Evolutionary conservation across 164 flowering plant genomes (phyloP).

Genomic region (Kalanchoe fedtschenkoi): DNA sequence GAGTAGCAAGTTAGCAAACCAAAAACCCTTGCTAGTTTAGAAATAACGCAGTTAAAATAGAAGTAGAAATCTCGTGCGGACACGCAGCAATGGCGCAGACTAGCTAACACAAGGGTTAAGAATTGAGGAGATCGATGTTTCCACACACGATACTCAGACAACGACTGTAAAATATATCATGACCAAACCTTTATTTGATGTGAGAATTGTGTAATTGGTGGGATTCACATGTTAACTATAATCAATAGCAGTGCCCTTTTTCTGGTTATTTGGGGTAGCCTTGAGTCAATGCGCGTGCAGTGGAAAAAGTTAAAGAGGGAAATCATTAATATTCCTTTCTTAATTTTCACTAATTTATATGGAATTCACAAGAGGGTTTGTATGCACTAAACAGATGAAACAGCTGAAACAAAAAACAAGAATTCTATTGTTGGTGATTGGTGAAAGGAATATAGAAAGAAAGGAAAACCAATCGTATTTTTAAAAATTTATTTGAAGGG

Average conservation of each 20-base stretch:
- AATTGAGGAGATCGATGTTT: not conserved
- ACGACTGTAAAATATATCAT: not conserved
- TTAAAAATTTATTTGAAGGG: too few relatives aligned
- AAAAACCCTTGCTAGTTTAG: not conserved
- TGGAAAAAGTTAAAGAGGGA: not conserved
- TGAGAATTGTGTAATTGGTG: not conserved
- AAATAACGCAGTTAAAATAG: not conserved
- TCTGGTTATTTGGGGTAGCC: not conserved
- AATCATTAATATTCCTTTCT: not conserved
- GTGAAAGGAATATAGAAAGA: too few relatives aligned
- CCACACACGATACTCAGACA: not conserved
- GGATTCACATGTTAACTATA: conserved; percentile 5
- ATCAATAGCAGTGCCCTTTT: not conserved
- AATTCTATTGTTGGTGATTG: too few relatives aligned
- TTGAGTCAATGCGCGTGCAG: conserved; percentile 7
- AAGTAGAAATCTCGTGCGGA: not conserved
- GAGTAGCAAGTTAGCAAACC: not conserved
- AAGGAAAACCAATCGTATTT: too few relatives aligned
- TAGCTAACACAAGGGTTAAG: not conserved
- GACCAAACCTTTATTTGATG: not conserved
- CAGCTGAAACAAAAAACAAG: too few relatives aligned
- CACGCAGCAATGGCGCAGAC: too few relatives aligned
- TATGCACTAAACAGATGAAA: too few relatives aligned
- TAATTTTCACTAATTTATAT: too few relatives aligned
- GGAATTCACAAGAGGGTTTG: too few relatives aligned